Conservation (phyloP, 108 stramenopile species). For the Ochromonas danica region DNA sequence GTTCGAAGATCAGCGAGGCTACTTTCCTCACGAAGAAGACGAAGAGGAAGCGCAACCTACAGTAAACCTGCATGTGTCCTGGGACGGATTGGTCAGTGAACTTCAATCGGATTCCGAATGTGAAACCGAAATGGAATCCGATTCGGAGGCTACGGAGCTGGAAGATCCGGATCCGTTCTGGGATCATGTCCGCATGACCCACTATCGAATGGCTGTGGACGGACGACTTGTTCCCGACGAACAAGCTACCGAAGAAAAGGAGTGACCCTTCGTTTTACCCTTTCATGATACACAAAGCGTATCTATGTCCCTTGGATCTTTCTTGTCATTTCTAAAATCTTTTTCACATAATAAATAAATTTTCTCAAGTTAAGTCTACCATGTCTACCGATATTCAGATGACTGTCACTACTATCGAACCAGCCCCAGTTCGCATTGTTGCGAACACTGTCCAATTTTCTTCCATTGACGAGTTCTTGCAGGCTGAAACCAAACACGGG, state of each 20-base stretch:
- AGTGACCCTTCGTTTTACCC: slow-evolving; percentile 14
- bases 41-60: slow-evolving; percentile 13
- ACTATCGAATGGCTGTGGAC: slow-evolving; percentile 14
- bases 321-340: slow-evolving; percentile 17
- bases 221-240: slow-evolving; percentile 13
- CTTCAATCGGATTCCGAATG: slow-evolving; percentile 15
- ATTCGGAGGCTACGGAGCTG: slow-evolving; percentile 13
- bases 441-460: slow-evolving; percentile 15
- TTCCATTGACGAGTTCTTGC: slow-evolving; percentile 15
- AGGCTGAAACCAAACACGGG: slow-evolving; percentile 13
- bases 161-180: slow-evolving; percentile 13
- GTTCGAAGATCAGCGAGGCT: slow-evolving; percentile 13
- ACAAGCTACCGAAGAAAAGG: slow-evolving; percentile 15
- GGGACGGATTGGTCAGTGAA: slow-evolving; percentile 13
- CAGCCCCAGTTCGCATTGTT: slow-evolving; percentile 13
- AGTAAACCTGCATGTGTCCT: slow-evolving; percentile 15
- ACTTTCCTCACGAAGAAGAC: slow-evolving; percentile 15
- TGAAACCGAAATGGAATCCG: slow-evolving; percentile 15
- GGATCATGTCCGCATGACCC: slow-evolving; percentile 13
- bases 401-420: slow-evolving; percentile 15
- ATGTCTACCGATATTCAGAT: slow-evolving; percentile 16
- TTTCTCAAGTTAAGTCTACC: slow-evolving; percentile 16
- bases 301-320: slow-evolving; percentile 15
- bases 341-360: slow-evolving; percentile 18
- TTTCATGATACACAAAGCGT: slow-evolving; percentile 16